Evolutionary conservation across 2,329 filamentous ascomycete species (phyloP), one percentile per base, ranked within the genome.

Genomic region (Aspergillus sp.): DNA sequence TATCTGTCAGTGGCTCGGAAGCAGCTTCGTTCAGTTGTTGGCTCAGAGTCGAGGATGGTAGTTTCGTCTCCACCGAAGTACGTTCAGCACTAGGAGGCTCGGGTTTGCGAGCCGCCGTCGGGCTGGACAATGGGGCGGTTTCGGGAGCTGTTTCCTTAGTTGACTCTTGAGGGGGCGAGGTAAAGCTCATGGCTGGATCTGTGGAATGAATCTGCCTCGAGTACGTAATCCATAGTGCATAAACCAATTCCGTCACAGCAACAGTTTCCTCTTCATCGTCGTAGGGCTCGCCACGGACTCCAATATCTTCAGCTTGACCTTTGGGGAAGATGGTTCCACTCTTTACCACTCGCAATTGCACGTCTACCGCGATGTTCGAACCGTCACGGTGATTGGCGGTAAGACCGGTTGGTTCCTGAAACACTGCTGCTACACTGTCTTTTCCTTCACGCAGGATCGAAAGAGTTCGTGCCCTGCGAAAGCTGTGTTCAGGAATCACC

Each of bases 151-250:
- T 74, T 12, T 79, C 72, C 28, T 82, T 81, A 33, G 85, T 83
- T 11, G 81, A 66, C 13, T 82, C 62, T 5, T 83, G 79, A 26
- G 83, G 83, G 7, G 50, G 53, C 12, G 61, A 54, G 31, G 57
- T 45, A n/a, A 83, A 73, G 13, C 78, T 73, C n/a, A 79, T 77
- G 37, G 83, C 65, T 41, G 78, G 73, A 48, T 82, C 82, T 32
- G 82, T 78, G 11, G 88, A 86, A 64, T 98, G 93, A 9, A 97
- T 76, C 59, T 96, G 89, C 49, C 90, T 80, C 12, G 91, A 97
- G 64, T 97, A 98, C 1, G 91, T 97, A 53, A 98, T 86, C 93
- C 93, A 98, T 28, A 98, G 71, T 8, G 93, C 93, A 70, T 90
- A 97, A 0, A 97, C 90, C 49, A 95, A 79, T 63, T 96, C 90